Base-by-base conservation (phyloP, 768 basidiomycete genomes). In the Tylopilus sp. region DNA sequence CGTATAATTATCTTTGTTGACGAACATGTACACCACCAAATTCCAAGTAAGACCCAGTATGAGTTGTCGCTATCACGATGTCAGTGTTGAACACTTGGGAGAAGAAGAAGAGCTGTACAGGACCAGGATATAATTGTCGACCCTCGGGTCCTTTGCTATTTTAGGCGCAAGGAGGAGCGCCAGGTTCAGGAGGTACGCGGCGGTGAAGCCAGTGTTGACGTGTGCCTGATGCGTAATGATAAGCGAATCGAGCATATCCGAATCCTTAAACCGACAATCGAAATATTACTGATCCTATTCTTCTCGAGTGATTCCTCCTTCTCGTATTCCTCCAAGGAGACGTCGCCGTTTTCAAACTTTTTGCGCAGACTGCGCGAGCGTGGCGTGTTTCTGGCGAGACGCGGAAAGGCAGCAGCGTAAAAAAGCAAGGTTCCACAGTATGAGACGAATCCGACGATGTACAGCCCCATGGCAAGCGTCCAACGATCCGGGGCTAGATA, bases 391-490 rank as follows among this genome's bases (percentile, higher is more conserved):
- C 88, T 79, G 0, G 91, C 90, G 2, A 93, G 78, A 10, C 88
- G 83, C 2, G 91, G 91, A 64, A 92, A 92, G 13, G 81, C 60
- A 1, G 89, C 89, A 0, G 85, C 81, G 58, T 85, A 92, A 68
- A 92, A 92, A 0, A 91, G 87, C 11, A 90, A 77, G 0, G 89
- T 89, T 4, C 87, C 89, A 1, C 88, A 88, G 55, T 89, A 92
- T 1, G 83, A 77, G 43, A 90, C 81, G 71, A 87, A 92, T 9
- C 87, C 84, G 26, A 89, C 71, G 78, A 92, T 88, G 66, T 85
- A 92, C 3, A 92, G 67, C 0, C 73, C 85, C 87, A 92, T 92
- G 0, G 85, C 86, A 3, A 78, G 71, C n/a, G 74, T 76, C 90
- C 91, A 93, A 14, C 83, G 78, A 24, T 76, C 76, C 3, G 87